These are phyloP conservation scores for Monosporozyma aerobia DNA, from an alignment of 805 yeast genomes.

Conservation along the genomic window DNA sequence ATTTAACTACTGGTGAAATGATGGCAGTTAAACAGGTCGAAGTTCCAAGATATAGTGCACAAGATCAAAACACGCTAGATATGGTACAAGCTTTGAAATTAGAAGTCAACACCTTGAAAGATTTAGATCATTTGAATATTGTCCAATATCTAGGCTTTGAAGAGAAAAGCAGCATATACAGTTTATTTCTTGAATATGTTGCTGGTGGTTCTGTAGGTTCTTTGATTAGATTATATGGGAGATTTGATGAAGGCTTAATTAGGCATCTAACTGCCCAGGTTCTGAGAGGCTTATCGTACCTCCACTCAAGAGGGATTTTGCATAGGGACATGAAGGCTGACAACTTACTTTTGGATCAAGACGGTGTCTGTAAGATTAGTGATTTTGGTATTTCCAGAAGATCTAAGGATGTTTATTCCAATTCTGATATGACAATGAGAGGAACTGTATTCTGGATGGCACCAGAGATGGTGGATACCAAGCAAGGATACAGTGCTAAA, in stretches of 20 bases:
- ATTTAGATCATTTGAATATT: constrained; percentile 85
- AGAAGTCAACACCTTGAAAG: constrained; percentile 90
- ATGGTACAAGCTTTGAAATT: constrained; percentile 76
- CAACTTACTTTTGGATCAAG: constrained; percentile 75
- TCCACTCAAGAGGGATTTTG: constrained; percentile 77
- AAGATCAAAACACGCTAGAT: constrained; percentile 41
- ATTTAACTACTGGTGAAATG: constrained; percentile 96
- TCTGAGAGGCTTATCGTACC: constrained; percentile 72
- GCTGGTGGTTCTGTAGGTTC: constrained; percentile 97
- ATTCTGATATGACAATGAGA: constrained; percentile 96
- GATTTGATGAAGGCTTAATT: constrained; percentile 71
- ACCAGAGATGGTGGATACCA: constrained; percentile 91
- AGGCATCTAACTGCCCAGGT: constrained; percentile 71
- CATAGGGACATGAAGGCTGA: constrained; percentile 97
- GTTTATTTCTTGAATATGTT: constrained; percentile 87
- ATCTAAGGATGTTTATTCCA: constrained; percentile 75
- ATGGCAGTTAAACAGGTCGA: constrained; percentile 95
- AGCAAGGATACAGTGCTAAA: constrained; percentile 93
- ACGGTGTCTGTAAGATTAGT: constrained; percentile 90
- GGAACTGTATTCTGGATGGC: constrained; percentile 99
- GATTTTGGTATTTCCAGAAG: constrained; percentile 94
- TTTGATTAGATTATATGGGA: constrained; percentile 71
- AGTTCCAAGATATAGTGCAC: constrained; percentile 40
- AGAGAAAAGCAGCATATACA: constrained; percentile 59
- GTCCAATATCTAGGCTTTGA: constrained; percentile 96